Evolutionary conservation across 805 yeast species (phyloP).

Genomic region (Limtongozyma cylindracea): DNA sequence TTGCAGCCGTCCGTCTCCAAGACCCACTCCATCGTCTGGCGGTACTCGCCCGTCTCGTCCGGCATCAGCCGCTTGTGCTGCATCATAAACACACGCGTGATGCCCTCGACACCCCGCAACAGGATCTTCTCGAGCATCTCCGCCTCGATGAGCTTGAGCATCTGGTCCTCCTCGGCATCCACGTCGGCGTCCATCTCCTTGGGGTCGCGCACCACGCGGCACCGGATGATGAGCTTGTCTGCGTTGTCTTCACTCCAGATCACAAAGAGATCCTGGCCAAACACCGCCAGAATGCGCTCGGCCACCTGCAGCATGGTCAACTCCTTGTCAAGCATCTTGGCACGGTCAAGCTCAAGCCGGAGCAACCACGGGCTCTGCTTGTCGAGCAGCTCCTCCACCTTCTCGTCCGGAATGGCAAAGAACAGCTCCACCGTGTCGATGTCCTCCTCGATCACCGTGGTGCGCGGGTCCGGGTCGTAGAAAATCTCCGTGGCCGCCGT

Average conservation of each 20-base stretch:
- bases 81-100: constrained; percentile 78
- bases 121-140: constrained; percentile 92
- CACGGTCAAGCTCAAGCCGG: constrained; percentile 93
- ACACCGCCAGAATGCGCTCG: constrained; percentile 74
- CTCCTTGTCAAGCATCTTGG: constrained; percentile 95
- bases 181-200: constrained; percentile 81
- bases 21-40: constrained; percentile 90
- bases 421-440: constrained; percentile 91
- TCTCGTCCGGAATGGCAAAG: constrained; percentile 94
- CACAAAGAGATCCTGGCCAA: constrained; percentile 86
- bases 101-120: constrained; percentile 87
- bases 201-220: constrained; percentile 95
- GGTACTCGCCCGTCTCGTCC: constrained; percentile 65
- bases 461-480: constrained; percentile 95
- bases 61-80: constrained; percentile 51
- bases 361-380: constrained; percentile 96
- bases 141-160: constrained; percentile 81
- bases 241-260: constrained; percentile 99
- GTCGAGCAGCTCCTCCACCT: constrained; percentile 79
- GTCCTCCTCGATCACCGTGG: constrained; percentile 94
- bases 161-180: constrained; percentile 91
- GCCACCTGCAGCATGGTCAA: constrained; percentile 97
- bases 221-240: constrained; percentile 86
- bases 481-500: constrained; percentile 94
- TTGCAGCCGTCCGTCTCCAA: constrained; percentile 97